phyloP scores from a whole-genome alignment of 2,329 filamentous ascomycete genomes.

The Fusarium verrucosum region DNA sequence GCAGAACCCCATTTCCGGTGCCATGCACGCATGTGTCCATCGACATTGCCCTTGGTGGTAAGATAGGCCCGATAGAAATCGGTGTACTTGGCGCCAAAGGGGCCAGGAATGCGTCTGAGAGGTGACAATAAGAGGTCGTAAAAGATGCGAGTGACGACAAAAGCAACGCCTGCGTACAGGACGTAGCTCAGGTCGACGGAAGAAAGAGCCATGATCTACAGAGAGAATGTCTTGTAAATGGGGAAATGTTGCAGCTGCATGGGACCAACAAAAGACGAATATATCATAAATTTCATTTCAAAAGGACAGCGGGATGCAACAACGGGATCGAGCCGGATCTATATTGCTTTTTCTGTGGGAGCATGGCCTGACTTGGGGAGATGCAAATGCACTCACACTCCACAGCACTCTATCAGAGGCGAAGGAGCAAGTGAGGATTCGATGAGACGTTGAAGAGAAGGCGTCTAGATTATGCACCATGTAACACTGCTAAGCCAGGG shows the following conservation, averaged over 20 bases:
- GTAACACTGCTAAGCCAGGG: neutral
- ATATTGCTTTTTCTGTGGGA: slow-evolving; percentile 16
- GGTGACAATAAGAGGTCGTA: slow-evolving; percentile 29
- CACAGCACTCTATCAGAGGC: neutral
- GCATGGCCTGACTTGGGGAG: neutral
- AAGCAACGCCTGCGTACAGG: slow-evolving; percentile 8
- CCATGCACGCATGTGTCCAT: slow-evolving; percentile 14
- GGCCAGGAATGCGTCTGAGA: slow-evolving; percentile 24
- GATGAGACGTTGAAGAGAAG: neutral
- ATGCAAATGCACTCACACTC: neutral
- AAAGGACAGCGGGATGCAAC: neutral
- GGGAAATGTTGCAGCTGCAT: neutral
- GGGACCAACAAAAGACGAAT: neutral
- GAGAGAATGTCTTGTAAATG: neutral
- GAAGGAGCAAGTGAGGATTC: neutral
- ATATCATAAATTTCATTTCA: slow-evolving; percentile 11
- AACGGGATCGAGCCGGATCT: neutral
- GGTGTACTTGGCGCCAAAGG: slow-evolving; percentile 15
- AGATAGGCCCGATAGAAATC: slow-evolving; percentile 32
- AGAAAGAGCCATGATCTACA: slow-evolving; percentile 24
- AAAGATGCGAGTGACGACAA: slow-evolving; percentile 7
- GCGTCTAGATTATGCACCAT: neutral
- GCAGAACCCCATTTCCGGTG: slow-evolving; percentile 30
- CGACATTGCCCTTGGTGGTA: slow-evolving; percentile 21
- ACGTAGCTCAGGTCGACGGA: neutral